Conservation (phyloP, 225 moss, liverwort and hornwort species). For the Anthoceros angustus region DNA sequence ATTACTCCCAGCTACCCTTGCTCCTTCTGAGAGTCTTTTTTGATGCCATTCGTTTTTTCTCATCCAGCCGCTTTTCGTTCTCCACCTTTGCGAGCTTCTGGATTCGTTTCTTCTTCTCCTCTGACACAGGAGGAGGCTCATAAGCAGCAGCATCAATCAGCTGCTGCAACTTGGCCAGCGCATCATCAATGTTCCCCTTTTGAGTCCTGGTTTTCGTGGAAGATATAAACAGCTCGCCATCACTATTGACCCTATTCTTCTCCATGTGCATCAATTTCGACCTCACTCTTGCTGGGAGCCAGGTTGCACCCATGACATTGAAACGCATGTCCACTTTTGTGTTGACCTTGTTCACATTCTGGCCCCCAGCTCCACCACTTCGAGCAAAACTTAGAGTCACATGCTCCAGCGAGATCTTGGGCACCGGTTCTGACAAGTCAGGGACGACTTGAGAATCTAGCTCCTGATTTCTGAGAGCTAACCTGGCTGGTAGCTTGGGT, state of each 20-base stretch:
- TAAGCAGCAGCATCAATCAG: conserved; percentile 82
- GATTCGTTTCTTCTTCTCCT: conserved; percentile 72
- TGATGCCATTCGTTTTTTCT: not conserved
- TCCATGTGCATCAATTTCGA: conserved; percentile 67
- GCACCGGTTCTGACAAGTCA: conserved; percentile 46
- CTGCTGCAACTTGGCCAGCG: conserved; percentile 59
- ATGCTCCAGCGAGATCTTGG: conserved; percentile 50
- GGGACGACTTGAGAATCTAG: conserved; percentile 47
- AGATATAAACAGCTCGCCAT: conserved; percentile 82
- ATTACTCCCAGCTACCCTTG: not conserved
- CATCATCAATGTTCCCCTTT: conserved; percentile 87
- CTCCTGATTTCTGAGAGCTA: conserved; percentile 52
- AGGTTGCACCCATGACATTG: conserved; percentile 59
- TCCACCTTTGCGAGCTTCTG: conserved; percentile 25
- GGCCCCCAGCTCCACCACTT: conserved; percentile 93
- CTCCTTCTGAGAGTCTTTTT: not conserved
- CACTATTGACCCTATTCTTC: conserved; percentile 86
- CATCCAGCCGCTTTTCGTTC: not conserved
- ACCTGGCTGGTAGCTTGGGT: conserved; percentile 49
- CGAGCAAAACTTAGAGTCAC: conserved; percentile 79
- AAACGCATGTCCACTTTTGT: conserved; percentile 99
- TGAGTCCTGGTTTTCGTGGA: conserved; percentile 87
- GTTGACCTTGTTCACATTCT: conserved; percentile 95
- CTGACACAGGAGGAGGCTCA: conserved; percentile 85
- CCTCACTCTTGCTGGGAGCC: conserved; percentile 68